A percentile compares a stretch with the other conserved stretches of the same genome.
phyloP scores from a whole-genome alignment of 352 stramenopile genomes.

The Phytophthora multivora region DNA sequence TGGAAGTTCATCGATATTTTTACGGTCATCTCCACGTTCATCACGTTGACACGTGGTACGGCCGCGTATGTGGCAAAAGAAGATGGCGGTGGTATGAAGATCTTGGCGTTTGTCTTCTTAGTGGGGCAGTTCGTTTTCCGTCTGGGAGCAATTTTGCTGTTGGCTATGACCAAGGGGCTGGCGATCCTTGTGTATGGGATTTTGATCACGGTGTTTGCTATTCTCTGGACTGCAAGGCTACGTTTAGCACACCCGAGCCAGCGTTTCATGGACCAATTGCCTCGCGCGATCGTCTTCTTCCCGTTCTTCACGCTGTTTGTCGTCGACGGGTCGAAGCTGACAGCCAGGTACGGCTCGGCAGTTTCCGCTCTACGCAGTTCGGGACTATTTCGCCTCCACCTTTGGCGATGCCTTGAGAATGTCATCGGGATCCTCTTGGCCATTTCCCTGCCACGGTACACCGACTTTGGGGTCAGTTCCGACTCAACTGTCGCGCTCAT shows the following conservation, averaged over 20 bases:
- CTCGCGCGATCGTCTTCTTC: constrained; percentile 61
- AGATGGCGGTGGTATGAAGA: constrained; percentile 33
- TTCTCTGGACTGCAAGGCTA: constrained; percentile 38
- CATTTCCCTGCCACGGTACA: constrained; percentile 52
- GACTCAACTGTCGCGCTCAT: constrained; percentile 44
- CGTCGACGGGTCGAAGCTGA: constrained; percentile 56
- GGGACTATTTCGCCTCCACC: constrained; percentile 48
- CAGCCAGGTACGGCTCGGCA: constrained; percentile 34
- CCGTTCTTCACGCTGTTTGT: constrained; percentile 72
- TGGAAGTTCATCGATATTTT: constrained; percentile 70
- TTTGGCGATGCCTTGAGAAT: constrained; percentile 68
- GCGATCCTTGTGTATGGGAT: constrained; percentile 44
- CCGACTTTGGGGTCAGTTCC: constrained; percentile 57
- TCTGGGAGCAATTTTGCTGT: constrained; percentile 60
- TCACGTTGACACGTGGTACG: constrained; percentile 56
- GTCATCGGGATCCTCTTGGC: constrained; percentile 44
- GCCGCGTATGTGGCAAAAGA: constrained; percentile 51
- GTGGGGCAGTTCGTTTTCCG: constrained; percentile 67
- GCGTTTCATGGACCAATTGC: constrained; percentile 40
- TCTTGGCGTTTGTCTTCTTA: constrained; percentile 52
- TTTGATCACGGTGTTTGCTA: constrained; percentile 40
- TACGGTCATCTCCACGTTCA: constrained; percentile 53
- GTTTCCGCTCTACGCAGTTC: constrained; percentile 37
- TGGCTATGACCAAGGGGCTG: constrained; percentile 64
- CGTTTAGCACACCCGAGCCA: constrained; percentile 47